Conservation (phyloP, 306 rosid genomes). For the Pterocarpus santalinus region DNA sequence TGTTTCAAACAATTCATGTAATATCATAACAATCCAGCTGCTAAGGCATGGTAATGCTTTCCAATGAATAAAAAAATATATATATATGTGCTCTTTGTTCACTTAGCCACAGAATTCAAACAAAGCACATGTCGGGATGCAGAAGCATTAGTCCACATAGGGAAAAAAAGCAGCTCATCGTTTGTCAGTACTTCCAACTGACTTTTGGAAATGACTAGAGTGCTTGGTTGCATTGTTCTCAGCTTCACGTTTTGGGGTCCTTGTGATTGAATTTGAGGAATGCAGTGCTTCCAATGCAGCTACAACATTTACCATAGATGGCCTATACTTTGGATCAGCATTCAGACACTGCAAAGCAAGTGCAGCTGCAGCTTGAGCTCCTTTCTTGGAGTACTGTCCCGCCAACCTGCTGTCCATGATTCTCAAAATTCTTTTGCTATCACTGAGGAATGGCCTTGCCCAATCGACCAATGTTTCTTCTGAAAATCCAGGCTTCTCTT, state of each 20-base stretch:
- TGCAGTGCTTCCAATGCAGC: slow-evolving; percentile 67
- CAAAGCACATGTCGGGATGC: neutral
- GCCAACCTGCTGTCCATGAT: slow-evolving; percentile 85
- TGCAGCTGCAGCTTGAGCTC: slow-evolving; percentile 81
- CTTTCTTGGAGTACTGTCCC: slow-evolving; percentile 89
- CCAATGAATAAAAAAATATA: neutral
- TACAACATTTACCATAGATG: slow-evolving; percentile 71
- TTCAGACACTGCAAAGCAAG: slow-evolving; percentile 75
- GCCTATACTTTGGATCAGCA: slow-evolving; percentile 74
- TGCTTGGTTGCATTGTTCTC: slow-evolving; percentile 46
- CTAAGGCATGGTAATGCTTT: neutral
- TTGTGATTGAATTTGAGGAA: slow-evolving; percentile 55
- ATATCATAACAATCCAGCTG: neutral
- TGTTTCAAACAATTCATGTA: neutral
- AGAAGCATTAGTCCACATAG: slow-evolving; percentile 18
- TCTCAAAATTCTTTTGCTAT: slow-evolving; percentile 71
- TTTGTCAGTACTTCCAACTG: slow-evolving; percentile 38
- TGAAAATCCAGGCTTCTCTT: slow-evolving; percentile 52
- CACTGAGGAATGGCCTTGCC: slow-evolving; percentile 79
- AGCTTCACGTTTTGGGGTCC: slow-evolving; percentile 48
- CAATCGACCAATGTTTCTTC: slow-evolving; percentile 87
- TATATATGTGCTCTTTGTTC: no score
- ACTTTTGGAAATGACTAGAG: slow-evolving; percentile 53
- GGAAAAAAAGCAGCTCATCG: slow-evolving; percentile 36
- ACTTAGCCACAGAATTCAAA: no score